These are phyloP conservation scores for Sarocladium oryzae DNA, from an alignment of 2,329 filamentous ascomycete genomes.

Conservation along the genomic window DNA sequence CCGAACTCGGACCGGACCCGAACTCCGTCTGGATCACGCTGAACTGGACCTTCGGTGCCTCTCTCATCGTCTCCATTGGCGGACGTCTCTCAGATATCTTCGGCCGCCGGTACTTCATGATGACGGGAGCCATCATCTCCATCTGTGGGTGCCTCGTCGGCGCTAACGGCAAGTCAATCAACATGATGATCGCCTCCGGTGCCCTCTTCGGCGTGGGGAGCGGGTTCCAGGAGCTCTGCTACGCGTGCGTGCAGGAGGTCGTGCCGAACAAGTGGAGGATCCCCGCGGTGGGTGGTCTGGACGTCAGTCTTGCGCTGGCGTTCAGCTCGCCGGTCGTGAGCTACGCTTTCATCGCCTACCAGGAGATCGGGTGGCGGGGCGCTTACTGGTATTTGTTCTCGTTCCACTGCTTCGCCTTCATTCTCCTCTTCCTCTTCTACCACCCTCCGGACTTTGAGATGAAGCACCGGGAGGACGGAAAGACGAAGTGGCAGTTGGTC, in stretches of 20 bases:
- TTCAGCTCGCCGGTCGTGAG: constrained; percentile 7
- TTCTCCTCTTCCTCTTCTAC: constrained; percentile 23
- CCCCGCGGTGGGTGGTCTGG: constrained; percentile 28
- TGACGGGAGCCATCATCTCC: constrained; percentile 25
- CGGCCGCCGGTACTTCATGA: constrained; percentile 31
- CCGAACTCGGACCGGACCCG: constrained; percentile 26
- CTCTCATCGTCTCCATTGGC: constrained; percentile 27
- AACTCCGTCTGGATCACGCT: constrained; percentile 29
- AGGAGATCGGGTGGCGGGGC: constrained; percentile 7
- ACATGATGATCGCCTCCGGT: constrained; percentile 33
- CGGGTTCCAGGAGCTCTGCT: constrained; percentile 33
- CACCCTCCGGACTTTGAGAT: constrained; percentile 28
- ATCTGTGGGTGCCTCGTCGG: constrained; percentile 31
- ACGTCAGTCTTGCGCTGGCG: constrained; percentile 18
- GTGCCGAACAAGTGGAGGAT: constrained; percentile 31
- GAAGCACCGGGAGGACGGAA: constrained; percentile 23
- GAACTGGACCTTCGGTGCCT: constrained; percentile 25
- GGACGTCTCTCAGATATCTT: constrained; percentile 33
- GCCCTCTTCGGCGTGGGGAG: constrained; percentile 32
- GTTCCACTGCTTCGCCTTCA: constrained; percentile 17
- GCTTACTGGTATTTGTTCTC: constrained; percentile 9
- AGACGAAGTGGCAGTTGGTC: constrained; percentile 19
- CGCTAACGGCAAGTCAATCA: constrained; percentile 30
- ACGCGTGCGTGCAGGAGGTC: constrained; percentile 28
- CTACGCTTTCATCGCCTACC: constrained; percentile 7